phyloP scores from a whole-genome alignment of 805 yeast genomes.

The Teunomyces lycoperdinae region DNA sequence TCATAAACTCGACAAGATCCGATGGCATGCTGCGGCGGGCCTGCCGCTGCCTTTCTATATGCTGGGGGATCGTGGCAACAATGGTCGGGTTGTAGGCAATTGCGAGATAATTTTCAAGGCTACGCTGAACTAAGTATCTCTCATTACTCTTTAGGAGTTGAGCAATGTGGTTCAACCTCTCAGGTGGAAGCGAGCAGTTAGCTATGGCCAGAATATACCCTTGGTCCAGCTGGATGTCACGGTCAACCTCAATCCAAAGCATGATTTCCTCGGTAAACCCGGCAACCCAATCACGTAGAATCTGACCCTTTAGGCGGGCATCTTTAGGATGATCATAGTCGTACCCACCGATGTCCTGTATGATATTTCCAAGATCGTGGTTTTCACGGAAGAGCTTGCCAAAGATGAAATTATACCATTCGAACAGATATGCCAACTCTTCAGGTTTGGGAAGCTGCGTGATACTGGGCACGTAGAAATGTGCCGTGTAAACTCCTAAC shows the following conservation, averaged over 20 bases:
- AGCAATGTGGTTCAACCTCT: neutral
- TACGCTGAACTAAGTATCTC: neutral
- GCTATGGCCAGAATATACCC: neutral
- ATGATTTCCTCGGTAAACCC: neutral
- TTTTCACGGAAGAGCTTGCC: conserved; percentile 1
- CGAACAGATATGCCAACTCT: neutral
- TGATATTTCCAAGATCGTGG: neutral
- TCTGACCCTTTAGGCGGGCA: neutral
- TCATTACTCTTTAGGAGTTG: neutral
- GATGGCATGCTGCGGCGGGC: neutral
- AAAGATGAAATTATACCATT: conserved; percentile 1
- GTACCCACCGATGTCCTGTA: neutral
- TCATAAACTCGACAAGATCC: neutral
- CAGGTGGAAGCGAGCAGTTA: neutral
- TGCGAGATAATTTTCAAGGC: neutral
- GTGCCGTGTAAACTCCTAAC: conserved; percentile 2
- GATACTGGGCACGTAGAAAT: neutral
- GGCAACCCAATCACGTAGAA: neutral
- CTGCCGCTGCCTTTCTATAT: neutral
- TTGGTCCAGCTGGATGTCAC: neutral
- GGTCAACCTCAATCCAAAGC: conserved; percentile 1
- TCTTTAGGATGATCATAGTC: neutral
- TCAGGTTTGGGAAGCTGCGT: conserved; percentile 1
- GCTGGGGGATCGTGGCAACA: neutral
- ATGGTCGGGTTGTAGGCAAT: neutral